Percentiles rank a stretch among this genome's conserved stretches.
These are phyloP conservation scores for Rhamnella rubrinervis DNA, from an alignment of 331 rosid species.

Conservation along the genomic window DNA sequence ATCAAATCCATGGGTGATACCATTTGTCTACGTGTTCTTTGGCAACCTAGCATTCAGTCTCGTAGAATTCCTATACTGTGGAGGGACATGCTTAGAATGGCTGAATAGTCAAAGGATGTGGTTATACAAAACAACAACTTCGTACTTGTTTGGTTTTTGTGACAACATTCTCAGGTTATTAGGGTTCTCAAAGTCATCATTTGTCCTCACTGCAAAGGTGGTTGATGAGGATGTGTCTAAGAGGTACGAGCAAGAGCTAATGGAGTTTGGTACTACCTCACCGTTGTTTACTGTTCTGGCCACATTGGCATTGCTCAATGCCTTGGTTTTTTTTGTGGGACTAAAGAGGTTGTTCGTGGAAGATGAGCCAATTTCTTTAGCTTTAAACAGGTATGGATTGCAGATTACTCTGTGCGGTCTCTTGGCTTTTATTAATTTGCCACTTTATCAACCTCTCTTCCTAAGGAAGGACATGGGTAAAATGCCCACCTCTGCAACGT, in stretches of 20 bases:
- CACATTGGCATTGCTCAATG: constrained; percentile 5
- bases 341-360: constrained; percentile 1
- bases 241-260: constrained; percentile 2
- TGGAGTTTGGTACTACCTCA: constrained; percentile 7
- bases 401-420: constrained; percentile 11
- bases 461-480: constrained; percentile 17
- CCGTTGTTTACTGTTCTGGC: constrained; percentile 9
- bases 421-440: constrained; percentile 14
- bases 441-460: constrained; percentile 13
- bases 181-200: constrained; percentile 3
- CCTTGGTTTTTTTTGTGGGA: constrained; percentile 1
- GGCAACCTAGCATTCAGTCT: constrained; percentile 9
- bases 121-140: constrained; percentile 26
- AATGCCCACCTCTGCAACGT: constrained; percentile 8
- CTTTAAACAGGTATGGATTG: not conserved
- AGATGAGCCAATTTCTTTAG: not conserved
- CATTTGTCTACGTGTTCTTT: constrained; percentile 18
- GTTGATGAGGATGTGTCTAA: constrained; percentile 2
- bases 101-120: constrained; percentile 29
- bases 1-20: constrained; percentile 10
- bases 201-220: constrained; percentile 10
- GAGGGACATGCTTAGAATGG: constrained; percentile 28
- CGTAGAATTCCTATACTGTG: constrained; percentile 12
- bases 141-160: constrained; percentile 22
- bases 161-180: constrained; percentile 12